These are phyloP conservation scores for Filosporella fistucella DNA, from an alignment of 495 filamentous ascomycete genomes.

Conservation along the genomic window DNA sequence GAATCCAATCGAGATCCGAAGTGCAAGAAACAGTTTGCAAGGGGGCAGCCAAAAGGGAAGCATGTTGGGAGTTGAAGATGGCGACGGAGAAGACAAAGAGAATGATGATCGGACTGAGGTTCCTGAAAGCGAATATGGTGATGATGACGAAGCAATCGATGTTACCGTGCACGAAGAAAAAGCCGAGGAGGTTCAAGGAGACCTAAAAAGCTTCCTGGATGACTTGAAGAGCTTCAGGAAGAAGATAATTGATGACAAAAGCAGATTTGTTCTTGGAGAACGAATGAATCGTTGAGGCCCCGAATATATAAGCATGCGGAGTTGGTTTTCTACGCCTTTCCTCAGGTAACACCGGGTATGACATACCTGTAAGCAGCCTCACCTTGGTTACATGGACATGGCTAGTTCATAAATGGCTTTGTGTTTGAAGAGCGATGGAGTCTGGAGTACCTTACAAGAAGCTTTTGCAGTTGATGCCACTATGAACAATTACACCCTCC, in stretches of 20 bases:
- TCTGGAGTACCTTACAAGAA: too few species aligned
- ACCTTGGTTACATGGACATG: too few species aligned
- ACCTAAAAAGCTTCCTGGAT: constrained; percentile 66
- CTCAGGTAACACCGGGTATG: too few species aligned
- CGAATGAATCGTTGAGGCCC: constrained; percentile 8
- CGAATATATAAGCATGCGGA: background rate
- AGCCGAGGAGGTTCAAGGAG: constrained; percentile 57
- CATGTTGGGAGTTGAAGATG: background rate
- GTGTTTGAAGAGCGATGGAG: constrained; percentile 17
- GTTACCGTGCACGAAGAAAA: constrained; percentile 41
- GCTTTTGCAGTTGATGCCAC: too few species aligned
- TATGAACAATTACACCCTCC: too few species aligned
- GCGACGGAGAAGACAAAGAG: constrained; percentile 27
- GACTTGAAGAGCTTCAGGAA: constrained; percentile 78
- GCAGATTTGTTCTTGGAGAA: constrained; percentile 33
- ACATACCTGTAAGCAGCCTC: too few species aligned
- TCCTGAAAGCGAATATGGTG: constrained; percentile 31
- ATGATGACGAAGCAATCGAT: constrained; percentile 38
- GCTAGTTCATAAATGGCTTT: too few species aligned
- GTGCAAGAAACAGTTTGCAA: constrained; percentile 21
- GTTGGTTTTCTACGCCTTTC: too few species aligned
- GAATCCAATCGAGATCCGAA: constrained; percentile 64
- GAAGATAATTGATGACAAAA: constrained; percentile 76
- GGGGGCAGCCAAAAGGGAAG: constrained; percentile 25
- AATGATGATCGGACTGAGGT: constrained; percentile 35